A percentile compares a stretch with the other conserved stretches of the same genome.
Evolutionary conservation across 441 rosid genomes (phyloP).

Genomic region (Corymbia calophylla): DNA sequence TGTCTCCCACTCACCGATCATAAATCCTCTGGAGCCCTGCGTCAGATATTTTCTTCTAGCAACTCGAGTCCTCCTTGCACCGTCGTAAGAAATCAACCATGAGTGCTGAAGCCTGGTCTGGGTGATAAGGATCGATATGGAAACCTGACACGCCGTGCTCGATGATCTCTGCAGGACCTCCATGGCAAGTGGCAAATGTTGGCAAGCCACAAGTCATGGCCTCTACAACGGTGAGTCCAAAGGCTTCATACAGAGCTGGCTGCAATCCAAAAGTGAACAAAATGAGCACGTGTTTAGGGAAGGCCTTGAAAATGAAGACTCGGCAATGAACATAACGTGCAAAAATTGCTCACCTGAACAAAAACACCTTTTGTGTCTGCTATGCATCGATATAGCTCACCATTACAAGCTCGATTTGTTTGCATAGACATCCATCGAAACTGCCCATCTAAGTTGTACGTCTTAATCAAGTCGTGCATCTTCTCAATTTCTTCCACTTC

Average conservation of each 20-base stretch:
- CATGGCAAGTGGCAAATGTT: constrained; percentile 84
- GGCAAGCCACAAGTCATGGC: constrained; percentile 98
- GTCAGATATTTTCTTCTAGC: constrained; percentile 72
- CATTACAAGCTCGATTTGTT: constrained; percentile 92
- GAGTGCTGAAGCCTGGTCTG: constrained; percentile 53
- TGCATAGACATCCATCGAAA: constrained; percentile 84
- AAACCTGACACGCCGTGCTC: constrained; percentile 76
- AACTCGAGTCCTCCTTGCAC: constrained; percentile 61
- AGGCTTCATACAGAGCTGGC: constrained; percentile 98
- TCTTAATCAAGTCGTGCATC: constrained; percentile 61
- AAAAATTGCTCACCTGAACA: constrained; percentile 55
- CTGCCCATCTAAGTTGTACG: constrained; percentile 65
- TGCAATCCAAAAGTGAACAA: constrained; percentile 12
- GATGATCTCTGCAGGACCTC: constrained; percentile 95
- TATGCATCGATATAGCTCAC: constrained; percentile 88
- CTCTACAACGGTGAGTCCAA: constrained; percentile 91
- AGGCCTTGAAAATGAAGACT: background rate
- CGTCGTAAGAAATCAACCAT: constrained; percentile 62
- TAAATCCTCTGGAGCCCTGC: constrained; percentile 70
- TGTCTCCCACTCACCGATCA: constrained; percentile 33
- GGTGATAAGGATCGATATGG: constrained; percentile 91
- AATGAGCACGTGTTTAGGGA: background rate
- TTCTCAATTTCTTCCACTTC: constrained; percentile 80
- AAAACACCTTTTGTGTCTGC: constrained; percentile 83
- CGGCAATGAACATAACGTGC: background rate